A percentile compares a stretch with the other conserved stretches of the same genome.
These are phyloP conservation scores for Nematocida sp. DNA, from an alignment of 371 early-diverging fungal species.

Conservation along the genomic window DNA sequence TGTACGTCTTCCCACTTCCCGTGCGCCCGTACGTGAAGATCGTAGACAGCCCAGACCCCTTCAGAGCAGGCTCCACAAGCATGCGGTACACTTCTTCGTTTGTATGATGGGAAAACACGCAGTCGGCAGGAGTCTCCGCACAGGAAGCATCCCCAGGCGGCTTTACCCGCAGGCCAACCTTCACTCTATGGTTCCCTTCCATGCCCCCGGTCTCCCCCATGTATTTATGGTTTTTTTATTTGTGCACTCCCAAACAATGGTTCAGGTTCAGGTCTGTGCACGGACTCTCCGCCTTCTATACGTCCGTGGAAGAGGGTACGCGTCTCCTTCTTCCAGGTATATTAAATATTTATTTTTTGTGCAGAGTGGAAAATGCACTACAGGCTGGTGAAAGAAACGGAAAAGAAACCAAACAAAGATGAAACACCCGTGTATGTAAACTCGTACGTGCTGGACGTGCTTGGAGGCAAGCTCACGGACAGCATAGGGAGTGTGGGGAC, in stretches of 20 bases:
- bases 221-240: constrained; percentile 10
- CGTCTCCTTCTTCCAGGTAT: too few species aligned
- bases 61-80: not conserved
- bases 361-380: not conserved
- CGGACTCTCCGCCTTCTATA: too few species aligned
- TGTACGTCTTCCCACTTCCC: constrained; percentile 64
- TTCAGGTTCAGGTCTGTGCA: too few species aligned
- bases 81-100: constrained; percentile 27
- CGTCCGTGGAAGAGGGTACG: too few species aligned
- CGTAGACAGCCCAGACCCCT: constrained; percentile 19
- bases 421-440: constrained; percentile 34
- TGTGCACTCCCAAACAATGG: too few species aligned
- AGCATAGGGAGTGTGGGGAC: constrained; percentile 4
- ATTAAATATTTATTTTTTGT: not conserved
- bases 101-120: constrained; percentile 30
- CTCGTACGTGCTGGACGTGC: not conserved
- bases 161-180: constrained; percentile 23
- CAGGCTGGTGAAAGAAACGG: constrained; percentile 30
- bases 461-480: constrained; percentile 2
- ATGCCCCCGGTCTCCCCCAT: not conserved
- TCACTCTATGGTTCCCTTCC: constrained; percentile 28
- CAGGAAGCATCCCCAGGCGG: not conserved
- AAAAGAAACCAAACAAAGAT: not conserved
- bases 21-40: constrained; percentile 65
- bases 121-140: not conserved